Base-by-base conservation (phyloP, 2,329 filamentous ascomycete genomes). In the Colletotrichum zoysiae region DNA sequence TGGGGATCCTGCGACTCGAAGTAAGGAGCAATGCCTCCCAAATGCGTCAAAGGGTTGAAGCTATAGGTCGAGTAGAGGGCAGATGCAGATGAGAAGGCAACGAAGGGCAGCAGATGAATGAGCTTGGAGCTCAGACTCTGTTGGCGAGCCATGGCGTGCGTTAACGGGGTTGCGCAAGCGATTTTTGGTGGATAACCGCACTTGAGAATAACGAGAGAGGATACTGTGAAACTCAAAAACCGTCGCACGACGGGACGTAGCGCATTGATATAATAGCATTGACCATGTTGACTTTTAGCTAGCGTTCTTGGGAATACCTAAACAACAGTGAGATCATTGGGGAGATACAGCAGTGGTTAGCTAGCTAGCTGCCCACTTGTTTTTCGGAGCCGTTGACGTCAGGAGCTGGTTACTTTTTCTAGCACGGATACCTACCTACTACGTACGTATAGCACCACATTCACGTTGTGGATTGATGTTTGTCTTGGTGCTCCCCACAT, bases 11-110 rank as follows among this genome's bases (percentile, higher is more conserved):
- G 82, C 0, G 87, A 84, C 74, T 89, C 87, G 65, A 88, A 90
- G 75, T 90, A 90, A 0, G 88, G 87, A 1, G 86, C 82, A 7
- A 88, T 86, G n/a, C 87, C 87, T 0, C 84, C 84, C 12, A 89
- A 81, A 65, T 89, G 87, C 35, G 88, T 79, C 2, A 89, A 80
- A 0, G 87, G 85, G 64, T 88, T 85, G 77, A 89, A 89, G 65
- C 77, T 78, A 74, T 87, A 88, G 2, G 79, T 81, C 0, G 84
- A 86, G 75, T 85, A 85, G 55, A 86, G 79, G 0, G 79, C 53
- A n/a, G 75, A 75, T 4, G 75, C 75, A 20, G 75, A 74, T 55
- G 63, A 61, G 38, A 20, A 63, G 33, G 63, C 67, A 35, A 55
- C 57, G 7, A 71, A 46, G 5, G 68, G 56, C 48, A 67, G 64